A percentile compares a stretch with the other conserved stretches of the same genome.
phyloP scores from a whole-genome alignment of 2,329 filamentous ascomycete species.

The Cladosporium austrohemisphaericum region DNA sequence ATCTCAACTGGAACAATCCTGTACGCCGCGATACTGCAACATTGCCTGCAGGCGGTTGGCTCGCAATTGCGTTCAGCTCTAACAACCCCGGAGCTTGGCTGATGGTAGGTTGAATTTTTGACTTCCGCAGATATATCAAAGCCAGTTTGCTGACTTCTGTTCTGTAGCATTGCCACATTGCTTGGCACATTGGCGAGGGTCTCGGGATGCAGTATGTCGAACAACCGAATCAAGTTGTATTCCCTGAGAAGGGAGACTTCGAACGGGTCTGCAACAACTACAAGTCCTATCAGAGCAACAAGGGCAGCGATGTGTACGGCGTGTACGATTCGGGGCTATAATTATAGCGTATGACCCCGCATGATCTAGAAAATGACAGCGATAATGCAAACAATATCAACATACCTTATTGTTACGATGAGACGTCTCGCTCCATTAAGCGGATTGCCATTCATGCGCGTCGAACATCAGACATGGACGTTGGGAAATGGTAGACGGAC shows the following conservation, averaged over 20 bases:
- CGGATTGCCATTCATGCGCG: too few species aligned
- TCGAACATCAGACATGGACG: too few species aligned
- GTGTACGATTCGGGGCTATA: constrained; percentile 32
- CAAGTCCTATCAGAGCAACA: constrained; percentile 31
- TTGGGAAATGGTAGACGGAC: too few species aligned
- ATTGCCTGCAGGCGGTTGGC: constrained; percentile 43
- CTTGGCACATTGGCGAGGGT: constrained; percentile 55
- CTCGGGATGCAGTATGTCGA: constrained; percentile 55
- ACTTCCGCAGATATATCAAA: neutral
- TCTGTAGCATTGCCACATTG: constrained; percentile 24
- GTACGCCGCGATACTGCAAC: constrained; percentile 49
- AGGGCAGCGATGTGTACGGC: constrained; percentile 26
- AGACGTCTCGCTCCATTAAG: too few species aligned
- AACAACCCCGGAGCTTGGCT: constrained; percentile 48
- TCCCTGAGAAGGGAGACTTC: constrained; percentile 28
- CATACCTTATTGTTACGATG: too few species aligned
- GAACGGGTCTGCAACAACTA: constrained; percentile 33
- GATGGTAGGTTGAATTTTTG: neutral
- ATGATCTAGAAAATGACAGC: too few species aligned
- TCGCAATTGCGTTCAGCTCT: constrained; percentile 49
- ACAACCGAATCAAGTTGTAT: constrained; percentile 31
- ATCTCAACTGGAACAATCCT: constrained; percentile 41
- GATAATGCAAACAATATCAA: too few species aligned
- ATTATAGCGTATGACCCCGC: too few species aligned
- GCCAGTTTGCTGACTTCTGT: neutral